Evolutionary conservation across 2,329 filamentous ascomycete species (phyloP), one percentile per base, ranked within the genome.

Genomic region (Neonectria faginata): DNA sequence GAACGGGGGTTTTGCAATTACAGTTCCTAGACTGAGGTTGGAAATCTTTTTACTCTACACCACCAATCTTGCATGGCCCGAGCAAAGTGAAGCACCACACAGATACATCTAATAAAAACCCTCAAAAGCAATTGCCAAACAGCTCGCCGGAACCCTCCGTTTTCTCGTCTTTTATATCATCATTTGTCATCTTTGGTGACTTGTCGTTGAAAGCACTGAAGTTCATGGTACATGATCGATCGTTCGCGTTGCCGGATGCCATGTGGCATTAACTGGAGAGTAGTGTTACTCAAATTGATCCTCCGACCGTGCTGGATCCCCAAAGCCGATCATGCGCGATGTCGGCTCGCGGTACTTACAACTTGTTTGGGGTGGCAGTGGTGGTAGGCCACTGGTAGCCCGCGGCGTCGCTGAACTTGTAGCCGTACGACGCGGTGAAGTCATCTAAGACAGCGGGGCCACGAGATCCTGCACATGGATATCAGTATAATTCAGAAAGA

Each of bases 361-460:
- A 88, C 86, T 94, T 94, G 86, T 93, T 94, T 52, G 83, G 82
- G 45, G 86, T 84, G 36, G 88, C 88, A 68, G 89, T 89, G 64
- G 91, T 93, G 63, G 92, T 92, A 39, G 93, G 93, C 94, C 94
- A 97, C 82, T 97, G 93, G 84, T 97, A 97, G 61, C 94, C 94
- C 73, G 94, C 92, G 67, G 94, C 93, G 76, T 99, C 96, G 78
- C 92, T 97, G 85, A 99, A 99, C 82, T 97, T 97, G 87, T 99
- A 99, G 69, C 96, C 96, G 79, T 97, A 99, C 6, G 94, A 97
- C 44, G 94, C 92, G 33, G 95, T 98, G 84, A 99, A 99, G 83
- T 99, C 96, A 74, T 99, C 96, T 61, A 99, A 88, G 41, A 99
- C 95, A 60, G 94, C 92, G 29, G 97, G 97, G 66, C 97, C 96